Conservation (phyloP, 2,329 filamentous ascomycete genomes). For the Penicillium sp. region DNA sequence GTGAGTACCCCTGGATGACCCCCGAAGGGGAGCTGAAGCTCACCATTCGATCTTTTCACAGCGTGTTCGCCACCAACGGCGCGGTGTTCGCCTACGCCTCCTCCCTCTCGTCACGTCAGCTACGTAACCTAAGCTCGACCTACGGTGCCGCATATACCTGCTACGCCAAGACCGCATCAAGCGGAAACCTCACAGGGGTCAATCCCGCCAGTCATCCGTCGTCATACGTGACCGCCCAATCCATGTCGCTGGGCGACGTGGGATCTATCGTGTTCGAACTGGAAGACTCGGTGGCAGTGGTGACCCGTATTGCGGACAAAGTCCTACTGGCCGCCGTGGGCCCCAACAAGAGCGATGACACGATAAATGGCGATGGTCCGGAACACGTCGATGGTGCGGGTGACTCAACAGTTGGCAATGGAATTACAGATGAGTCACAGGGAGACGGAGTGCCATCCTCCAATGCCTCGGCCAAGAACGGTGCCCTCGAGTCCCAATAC, state of each 20-base stretch:
- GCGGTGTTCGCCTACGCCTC: slow-evolving; percentile 49
- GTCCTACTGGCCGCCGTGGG: slow-evolving; percentile 46
- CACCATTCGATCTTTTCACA: slow-evolving; percentile 15
- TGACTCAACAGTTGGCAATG: slow-evolving; percentile 9
- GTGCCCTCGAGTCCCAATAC: slow-evolving; percentile 38
- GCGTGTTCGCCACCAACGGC: slow-evolving; percentile 48
- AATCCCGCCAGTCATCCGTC: slow-evolving; percentile 47
- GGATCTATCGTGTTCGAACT: slow-evolving; percentile 48
- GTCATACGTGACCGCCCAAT: slow-evolving; percentile 46
- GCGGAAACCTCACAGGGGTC: slow-evolving; percentile 46
- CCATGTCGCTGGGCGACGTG: slow-evolving; percentile 45
- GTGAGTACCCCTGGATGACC: slow-evolving; percentile 24
- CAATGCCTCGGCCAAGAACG: slow-evolving; percentile 23
- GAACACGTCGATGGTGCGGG: slow-evolving; percentile 9
- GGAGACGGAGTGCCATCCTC: slow-evolving; percentile 13
- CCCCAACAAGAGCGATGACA: slow-evolving; percentile 34
- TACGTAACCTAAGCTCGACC: slow-evolving; percentile 46
- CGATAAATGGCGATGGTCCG: slow-evolving; percentile 12
- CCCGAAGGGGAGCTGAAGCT: background rate
- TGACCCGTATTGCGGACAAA: slow-evolving; percentile 46
- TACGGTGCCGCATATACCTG: slow-evolving; percentile 48
- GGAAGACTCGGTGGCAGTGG: slow-evolving; percentile 44
- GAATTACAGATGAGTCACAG: slow-evolving; percentile 13
- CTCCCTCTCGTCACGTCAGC: slow-evolving; percentile 41
- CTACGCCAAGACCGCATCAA: slow-evolving; percentile 44